Conservation (phyloP, 768 basidiomycete species). For the Clitopilus hobsonii region DNA sequence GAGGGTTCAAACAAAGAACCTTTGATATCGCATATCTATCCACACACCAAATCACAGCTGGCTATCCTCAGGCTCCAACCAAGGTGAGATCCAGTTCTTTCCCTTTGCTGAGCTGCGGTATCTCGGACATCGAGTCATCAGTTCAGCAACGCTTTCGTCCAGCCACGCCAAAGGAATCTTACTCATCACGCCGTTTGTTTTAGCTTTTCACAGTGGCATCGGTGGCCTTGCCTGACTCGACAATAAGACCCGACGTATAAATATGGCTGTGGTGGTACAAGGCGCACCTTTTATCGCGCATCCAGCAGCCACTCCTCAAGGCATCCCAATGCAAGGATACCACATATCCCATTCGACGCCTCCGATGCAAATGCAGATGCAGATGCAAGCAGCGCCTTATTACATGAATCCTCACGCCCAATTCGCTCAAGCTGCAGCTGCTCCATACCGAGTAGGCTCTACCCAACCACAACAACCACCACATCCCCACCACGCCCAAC, state of each 20-base stretch:
- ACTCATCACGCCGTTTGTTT: neutral
- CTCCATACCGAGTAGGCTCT: neutral
- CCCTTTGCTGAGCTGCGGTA: neutral
- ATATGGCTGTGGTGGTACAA: neutral
- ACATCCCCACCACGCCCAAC: neutral
- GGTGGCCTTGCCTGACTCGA: neutral
- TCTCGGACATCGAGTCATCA: neutral
- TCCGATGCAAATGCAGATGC: neutral
- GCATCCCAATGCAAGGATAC: neutral
- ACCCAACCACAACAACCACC: neutral
- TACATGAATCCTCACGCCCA: neutral
- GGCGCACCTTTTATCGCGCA: neutral
- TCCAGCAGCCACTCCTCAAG: neutral
- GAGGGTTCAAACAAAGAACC: neutral
- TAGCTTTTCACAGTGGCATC: neutral
- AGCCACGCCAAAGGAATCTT: neutral
- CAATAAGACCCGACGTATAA: neutral
- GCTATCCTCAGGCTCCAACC: neutral
- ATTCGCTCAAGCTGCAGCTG: no score
- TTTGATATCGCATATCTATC: neutral
- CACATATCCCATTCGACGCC: neutral
- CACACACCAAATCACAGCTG: no score
- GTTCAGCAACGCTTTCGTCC: neutral
- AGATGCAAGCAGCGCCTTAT: neutral
- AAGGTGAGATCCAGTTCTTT: neutral